Conservation (phyloP, 1,139 yeast species). For the Zygoascus sp. region DNA sequence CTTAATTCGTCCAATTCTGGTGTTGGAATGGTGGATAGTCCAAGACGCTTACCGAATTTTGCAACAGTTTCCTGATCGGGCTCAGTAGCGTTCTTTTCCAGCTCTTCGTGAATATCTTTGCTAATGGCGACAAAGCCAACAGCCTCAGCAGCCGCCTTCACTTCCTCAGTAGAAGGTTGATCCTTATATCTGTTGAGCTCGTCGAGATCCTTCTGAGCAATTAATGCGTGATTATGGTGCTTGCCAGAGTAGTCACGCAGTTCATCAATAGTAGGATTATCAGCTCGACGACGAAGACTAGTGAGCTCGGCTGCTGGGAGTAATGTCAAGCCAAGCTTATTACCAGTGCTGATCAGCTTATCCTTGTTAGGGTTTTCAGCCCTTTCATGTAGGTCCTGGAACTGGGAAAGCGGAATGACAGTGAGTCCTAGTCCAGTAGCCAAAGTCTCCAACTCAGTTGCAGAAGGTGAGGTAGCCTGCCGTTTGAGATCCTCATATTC, state of each 20-base stretch:
- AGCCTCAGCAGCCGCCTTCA: conserved; percentile 23
- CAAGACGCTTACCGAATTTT: conserved; percentile 30
- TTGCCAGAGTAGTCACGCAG: conserved; percentile 20
- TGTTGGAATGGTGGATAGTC: conserved; percentile 27
- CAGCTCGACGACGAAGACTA: conserved; percentile 22
- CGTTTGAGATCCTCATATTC: conserved; percentile 29
- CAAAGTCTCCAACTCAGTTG: conserved; percentile 23
- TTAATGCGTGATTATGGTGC: conserved; percentile 26
- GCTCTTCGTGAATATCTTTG: conserved; percentile 25
- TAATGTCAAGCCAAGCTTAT: conserved; percentile 17
- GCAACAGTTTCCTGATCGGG: conserved; percentile 28
- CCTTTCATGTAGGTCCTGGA: conserved; percentile 27
- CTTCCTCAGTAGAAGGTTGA: conserved; percentile 28
- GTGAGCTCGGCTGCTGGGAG: conserved; percentile 19
- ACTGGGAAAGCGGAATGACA: conserved; percentile 25
- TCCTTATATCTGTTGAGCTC: conserved; percentile 26
- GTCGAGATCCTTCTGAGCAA: conserved; percentile 28
- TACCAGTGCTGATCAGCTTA: conserved; percentile 18
- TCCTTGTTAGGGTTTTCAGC: conserved; percentile 27
- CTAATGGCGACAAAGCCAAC: conserved; percentile 22
- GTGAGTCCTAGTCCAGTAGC: conserved; percentile 27
- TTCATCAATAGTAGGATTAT: conserved; percentile 26
- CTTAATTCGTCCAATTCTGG: conserved; percentile 29
- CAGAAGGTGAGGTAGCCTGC: conserved; percentile 25
- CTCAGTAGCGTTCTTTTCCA: conserved; percentile 26